These are phyloP conservation scores for Cercophora newfieldiana DNA, from an alignment of 495 filamentous ascomycete genomes.

Conservation along the genomic window DNA sequence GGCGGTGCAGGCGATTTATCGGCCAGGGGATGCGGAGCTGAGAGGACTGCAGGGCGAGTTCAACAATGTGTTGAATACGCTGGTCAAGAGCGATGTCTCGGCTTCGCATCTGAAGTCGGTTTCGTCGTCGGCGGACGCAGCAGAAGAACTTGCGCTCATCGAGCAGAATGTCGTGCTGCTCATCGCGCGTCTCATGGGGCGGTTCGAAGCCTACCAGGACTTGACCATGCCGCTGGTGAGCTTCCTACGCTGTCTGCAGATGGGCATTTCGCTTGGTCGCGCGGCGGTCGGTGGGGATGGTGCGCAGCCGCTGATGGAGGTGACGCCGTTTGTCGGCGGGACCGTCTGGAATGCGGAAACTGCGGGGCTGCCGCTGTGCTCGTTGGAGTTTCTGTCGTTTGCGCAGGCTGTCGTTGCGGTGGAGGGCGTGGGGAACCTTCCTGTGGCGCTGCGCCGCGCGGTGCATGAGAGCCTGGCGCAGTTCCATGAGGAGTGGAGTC, in stretches of 20 bases:
- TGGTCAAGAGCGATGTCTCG: conserved; percentile 59
- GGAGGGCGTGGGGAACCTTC: conserved; percentile 44
- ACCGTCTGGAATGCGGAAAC: conserved; percentile 26
- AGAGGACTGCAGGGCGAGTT: conserved; percentile 79
- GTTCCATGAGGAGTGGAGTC: conserved; percentile 78
- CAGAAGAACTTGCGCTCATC: conserved; percentile 57
- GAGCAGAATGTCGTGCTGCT: conserved; percentile 72
- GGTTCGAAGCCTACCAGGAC: conserved; percentile 80
- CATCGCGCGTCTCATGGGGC: conserved; percentile 60
- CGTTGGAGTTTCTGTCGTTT: conserved; percentile 48
- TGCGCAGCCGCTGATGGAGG: conserved; percentile 45
- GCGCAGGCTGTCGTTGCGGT: conserved; percentile 40
- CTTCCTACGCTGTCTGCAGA: conserved; percentile 76
- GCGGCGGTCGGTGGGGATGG: conserved; percentile 32
- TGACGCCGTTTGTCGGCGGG: conserved; percentile 66
- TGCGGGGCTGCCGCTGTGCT: conserved; percentile 38
- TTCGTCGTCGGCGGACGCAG: conserved; percentile 28
- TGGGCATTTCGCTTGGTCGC: conserved; percentile 66
- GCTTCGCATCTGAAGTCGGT: conserved; percentile 34
- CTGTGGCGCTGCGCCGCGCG: conserved; percentile 30
- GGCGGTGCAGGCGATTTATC: conserved; percentile 57
- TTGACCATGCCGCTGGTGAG: conserved; percentile 74
- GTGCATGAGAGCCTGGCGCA: conserved; percentile 59
- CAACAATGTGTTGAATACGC: conserved; percentile 65
- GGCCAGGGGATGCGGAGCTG: conserved; percentile 67